phyloP scores from a whole-genome alignment of 441 rosid species.

The Populus hybrid region DNA sequence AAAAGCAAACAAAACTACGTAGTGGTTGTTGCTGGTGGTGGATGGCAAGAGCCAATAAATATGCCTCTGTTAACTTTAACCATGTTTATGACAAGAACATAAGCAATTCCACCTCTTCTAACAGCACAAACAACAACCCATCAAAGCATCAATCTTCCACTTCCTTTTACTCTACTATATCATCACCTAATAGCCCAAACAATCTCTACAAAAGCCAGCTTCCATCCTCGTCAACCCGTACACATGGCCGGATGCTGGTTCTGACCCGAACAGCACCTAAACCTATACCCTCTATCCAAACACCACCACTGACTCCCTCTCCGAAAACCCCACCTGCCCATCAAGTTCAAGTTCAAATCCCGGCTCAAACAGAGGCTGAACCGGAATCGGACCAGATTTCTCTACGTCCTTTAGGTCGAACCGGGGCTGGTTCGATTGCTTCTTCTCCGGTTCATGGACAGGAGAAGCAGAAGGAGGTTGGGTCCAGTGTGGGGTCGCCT shows the following conservation, averaged over 20 bases:
- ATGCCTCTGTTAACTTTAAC: slow-evolving; percentile 65
- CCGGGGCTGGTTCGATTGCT: slow-evolving; percentile 33
- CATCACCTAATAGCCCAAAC: slow-evolving; percentile 14
- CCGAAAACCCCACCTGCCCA: slow-evolving; percentile 8
- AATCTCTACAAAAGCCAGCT: slow-evolving; percentile 23
- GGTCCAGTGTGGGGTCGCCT: slow-evolving; percentile 23
- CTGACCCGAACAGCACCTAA: slow-evolving; percentile 61
- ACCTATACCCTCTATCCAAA: slow-evolving; percentile 24
- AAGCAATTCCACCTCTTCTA: slow-evolving; percentile 14
- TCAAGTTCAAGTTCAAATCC: not conserved
- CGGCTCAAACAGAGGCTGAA: slow-evolving; percentile 28
- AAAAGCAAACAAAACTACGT: not conserved
- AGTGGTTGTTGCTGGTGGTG: slow-evolving; percentile 26
- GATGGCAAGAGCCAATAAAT: slow-evolving; percentile 86
- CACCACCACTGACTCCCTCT: slow-evolving; percentile 18
- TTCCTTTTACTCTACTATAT: slow-evolving; percentile 24
- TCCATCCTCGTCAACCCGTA: slow-evolving; percentile 24
- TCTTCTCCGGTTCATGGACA: slow-evolving; percentile 24
- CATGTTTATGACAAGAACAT: slow-evolving; percentile 56
- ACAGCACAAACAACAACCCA: slow-evolving; percentile 16
- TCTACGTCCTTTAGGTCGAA: slow-evolving; percentile 63
- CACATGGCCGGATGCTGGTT: slow-evolving; percentile 88
- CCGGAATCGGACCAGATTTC: slow-evolving; percentile 49
- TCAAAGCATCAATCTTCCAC: slow-evolving; percentile 11
- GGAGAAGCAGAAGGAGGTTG: slow-evolving; percentile 31